Base-by-base conservation (phyloP, 208 protist species). In the Crithidia expoeki region DNA sequence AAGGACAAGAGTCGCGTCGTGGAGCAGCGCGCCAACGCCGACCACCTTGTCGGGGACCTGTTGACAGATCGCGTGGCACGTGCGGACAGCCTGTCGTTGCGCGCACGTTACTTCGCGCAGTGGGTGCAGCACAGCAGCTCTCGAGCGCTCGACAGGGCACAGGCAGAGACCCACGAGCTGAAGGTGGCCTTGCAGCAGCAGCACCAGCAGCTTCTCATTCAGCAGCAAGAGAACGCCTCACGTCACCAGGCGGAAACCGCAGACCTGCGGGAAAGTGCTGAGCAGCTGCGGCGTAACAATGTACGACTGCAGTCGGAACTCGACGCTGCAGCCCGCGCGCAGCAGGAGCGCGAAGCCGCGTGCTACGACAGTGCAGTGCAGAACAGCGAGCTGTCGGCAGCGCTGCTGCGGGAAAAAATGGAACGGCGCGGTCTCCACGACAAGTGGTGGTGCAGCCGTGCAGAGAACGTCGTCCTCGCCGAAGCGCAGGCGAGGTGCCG, bases 361-460 rank as follows among this genome's bases (percentile, higher is more conserved):
- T 52, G 51, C 65, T 49, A 42, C 61, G 51, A 67, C 32, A 36
- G 46, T 11, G 60, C 62, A 36, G 40, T 65, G 16, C 34, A 71
- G 25, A 61, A 69, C 21, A 36, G 66, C 33, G 64, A 65, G 21
- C 32, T 70, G 6, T 23, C 69, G 10, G 70, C 44, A 17, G 38
- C 50, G 12, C 32, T 67, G 56, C 49, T 76, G 42, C 70, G 60
- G 16, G 70, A 76, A 40, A 67, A 49, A 21, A 67, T 64, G 53
- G 70, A 76, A 44, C 44, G 57, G 12, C 70, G 63, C 10, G 63
- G 70, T 2, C 28, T 64, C n/a, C 40, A 63, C 2, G 60, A 68
- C 19, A 68, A 63, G n/a, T 63, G 50, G 60, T 57, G 70, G 61
- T 44, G 32, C 58, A 40, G 50, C 27, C 72, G 72, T n/a, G 56